Conservation (phyloP, 768 basidiomycete species). For the Lactifluus pinguis region DNA sequence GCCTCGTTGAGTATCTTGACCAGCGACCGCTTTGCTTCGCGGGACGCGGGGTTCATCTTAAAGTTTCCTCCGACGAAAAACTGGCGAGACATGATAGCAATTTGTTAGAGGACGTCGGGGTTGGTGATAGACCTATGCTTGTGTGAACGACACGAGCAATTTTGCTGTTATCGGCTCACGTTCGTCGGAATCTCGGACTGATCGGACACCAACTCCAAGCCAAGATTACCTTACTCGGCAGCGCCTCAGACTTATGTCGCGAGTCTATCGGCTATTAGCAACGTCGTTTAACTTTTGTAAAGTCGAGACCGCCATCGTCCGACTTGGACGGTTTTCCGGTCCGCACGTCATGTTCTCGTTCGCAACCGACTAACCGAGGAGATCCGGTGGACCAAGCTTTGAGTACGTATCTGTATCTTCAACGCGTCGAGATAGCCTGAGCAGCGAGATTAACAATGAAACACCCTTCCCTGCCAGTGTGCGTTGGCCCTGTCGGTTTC, state of each 20-base stretch:
- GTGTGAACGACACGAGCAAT: neutral
- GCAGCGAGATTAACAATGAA: neutral
- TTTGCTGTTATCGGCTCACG: neutral
- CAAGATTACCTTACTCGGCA: neutral
- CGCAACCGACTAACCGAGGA: neutral
- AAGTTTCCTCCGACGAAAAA: slow-evolving; percentile 98
- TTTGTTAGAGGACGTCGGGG: neutral
- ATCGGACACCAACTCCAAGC: neutral
- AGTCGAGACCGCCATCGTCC: neutral
- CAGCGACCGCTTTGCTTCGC: slow-evolving; percentile 55
- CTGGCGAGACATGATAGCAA: slow-evolving; percentile 52
- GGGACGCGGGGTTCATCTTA: slow-evolving; percentile 86
- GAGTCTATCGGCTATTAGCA: neutral
- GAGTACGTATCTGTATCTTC: neutral
- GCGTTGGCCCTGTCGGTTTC: neutral
- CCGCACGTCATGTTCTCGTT: neutral
- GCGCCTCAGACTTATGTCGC: neutral
- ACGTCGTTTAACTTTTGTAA: neutral
- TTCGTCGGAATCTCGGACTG: slow-evolving; percentile 7
- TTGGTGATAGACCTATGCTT: neutral
- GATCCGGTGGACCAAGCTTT: neutral
- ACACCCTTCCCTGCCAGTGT: neutral
- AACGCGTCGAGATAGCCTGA: neutral
- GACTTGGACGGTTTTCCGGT: neutral
- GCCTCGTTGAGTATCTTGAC: slow-evolving; percentile 69